A percentile compares a stretch with the other conserved stretches of the same genome.
phyloP scores from a whole-genome alignment of 768 basidiomycete species.

The Chalciporus chontae region DNA sequence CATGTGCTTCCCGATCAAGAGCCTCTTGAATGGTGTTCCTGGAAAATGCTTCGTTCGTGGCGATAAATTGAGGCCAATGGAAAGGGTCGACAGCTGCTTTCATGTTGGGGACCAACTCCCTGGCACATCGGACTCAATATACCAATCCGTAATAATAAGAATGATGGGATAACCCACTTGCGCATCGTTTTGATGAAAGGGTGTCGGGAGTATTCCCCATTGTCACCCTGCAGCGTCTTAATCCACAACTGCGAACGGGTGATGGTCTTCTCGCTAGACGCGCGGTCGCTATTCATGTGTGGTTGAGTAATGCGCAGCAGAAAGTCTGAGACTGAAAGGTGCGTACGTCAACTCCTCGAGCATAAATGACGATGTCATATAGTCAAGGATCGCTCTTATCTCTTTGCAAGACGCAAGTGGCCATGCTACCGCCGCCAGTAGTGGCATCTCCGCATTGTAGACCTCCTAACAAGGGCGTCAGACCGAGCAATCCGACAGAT shows the following conservation, averaged over 20 bases:
- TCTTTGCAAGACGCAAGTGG: conserved; percentile 21
- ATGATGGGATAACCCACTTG: conserved; percentile 12
- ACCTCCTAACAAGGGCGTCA: conserved; percentile 18
- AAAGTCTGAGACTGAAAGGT: neutral
- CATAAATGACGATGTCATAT: conserved; percentile 31
- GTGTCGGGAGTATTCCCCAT: conserved; percentile 14
- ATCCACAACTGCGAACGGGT: conserved; percentile 23
- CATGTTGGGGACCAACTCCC: conserved; percentile 23
- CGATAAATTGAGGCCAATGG: conserved; percentile 28
- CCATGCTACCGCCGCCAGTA: conserved; percentile 23
- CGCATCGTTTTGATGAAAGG: conserved; percentile 26
- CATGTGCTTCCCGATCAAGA: conserved; percentile 24
- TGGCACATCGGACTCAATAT: conserved; percentile 1
- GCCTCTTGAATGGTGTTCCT: conserved; percentile 24
- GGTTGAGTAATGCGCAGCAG: neutral
- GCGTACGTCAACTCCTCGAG: conserved; percentile 28
- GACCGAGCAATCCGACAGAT: too few relatives aligned
- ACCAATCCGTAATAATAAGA: neutral
- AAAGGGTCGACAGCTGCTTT: conserved; percentile 22
- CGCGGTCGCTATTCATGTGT: conserved; percentile 18
- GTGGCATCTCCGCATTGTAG: conserved; percentile 23
- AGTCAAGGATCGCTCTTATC: conserved; percentile 23
- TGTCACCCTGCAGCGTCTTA: conserved; percentile 18
- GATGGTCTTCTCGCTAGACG: conserved; percentile 18
- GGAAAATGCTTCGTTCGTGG: conserved; percentile 18